Conservation (phyloP, 2,329 filamentous ascomycete species). For the Cladophialophora psammophila region DNA sequence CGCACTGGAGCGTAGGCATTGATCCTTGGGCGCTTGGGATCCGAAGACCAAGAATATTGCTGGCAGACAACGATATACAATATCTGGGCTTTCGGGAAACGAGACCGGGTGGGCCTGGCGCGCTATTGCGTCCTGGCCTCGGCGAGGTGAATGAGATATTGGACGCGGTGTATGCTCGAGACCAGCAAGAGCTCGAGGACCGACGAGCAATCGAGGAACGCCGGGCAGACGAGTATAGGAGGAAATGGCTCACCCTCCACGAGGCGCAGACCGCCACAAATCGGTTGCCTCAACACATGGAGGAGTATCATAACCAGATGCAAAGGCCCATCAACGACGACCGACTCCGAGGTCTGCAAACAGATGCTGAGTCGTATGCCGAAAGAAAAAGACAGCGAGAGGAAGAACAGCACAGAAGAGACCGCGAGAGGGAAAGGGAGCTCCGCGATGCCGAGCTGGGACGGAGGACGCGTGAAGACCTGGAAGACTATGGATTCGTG, state of each 20-base stretch:
- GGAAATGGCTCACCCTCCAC: slow-evolving; percentile 3
- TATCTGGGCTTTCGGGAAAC: slow-evolving; percentile 23
- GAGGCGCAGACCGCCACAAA: background rate
- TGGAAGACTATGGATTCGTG: slow-evolving; percentile 12
- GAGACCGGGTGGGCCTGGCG: background rate
- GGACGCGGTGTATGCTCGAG: slow-evolving; percentile 19
- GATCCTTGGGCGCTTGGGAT: slow-evolving; percentile 22
- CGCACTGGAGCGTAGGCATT: slow-evolving; percentile 21
- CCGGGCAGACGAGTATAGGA: slow-evolving; percentile 3
- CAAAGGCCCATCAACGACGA: background rate
- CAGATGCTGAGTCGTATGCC: slow-evolving; percentile 6
- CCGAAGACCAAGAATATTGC: slow-evolving; percentile 2
- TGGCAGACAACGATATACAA: background rate
- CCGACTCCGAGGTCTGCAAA: slow-evolving; percentile 2
- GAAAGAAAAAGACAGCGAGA: slow-evolving; percentile 7
- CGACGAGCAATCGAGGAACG: slow-evolving; percentile 8
- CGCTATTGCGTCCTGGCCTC: slow-evolving; percentile 5
- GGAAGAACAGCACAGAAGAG: slow-evolving; percentile 16
- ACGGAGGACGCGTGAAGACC: background rate
- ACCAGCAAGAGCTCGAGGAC: slow-evolving; percentile 23
- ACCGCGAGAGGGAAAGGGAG: slow-evolving; percentile 1
- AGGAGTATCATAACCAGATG: background rate
- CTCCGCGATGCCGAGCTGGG: slow-evolving; percentile 10
- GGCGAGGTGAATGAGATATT: slow-evolving; percentile 4
- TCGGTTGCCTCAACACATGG: background rate